phyloP scores from a whole-genome alignment of 352 stramenopile species.

The Globisporangium cylindrosporum region DNA sequence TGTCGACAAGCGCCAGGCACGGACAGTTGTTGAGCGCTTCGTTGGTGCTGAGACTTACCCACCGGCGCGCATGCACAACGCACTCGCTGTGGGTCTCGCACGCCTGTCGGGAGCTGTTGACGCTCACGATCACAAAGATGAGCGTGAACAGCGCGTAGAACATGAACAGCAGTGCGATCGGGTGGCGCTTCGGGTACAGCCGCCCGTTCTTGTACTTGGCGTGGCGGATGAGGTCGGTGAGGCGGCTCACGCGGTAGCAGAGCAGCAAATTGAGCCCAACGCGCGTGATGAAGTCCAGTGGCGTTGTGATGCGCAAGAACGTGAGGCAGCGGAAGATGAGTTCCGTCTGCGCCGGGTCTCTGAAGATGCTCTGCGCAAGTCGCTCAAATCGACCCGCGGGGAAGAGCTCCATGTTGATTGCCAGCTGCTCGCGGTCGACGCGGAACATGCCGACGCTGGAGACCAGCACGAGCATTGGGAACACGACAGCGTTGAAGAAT shows the following conservation, averaged over 20 bases:
- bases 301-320: constrained; percentile 20
- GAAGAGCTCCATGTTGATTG: constrained; percentile 34
- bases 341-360: constrained; percentile 23
- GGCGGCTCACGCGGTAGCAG: constrained; percentile 11
- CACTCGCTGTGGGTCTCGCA: constrained; percentile 11
- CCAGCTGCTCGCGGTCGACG: constrained; percentile 27
- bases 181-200: constrained; percentile 14
- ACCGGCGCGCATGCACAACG: constrained; percentile 9
- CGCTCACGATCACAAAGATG: constrained; percentile 18
- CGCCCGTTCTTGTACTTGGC: constrained; percentile 8
- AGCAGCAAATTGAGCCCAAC: constrained; percentile 18
- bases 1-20: constrained; percentile 13
- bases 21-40: constrained; percentile 15
- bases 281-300: constrained; percentile 17
- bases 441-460: constrained; percentile 33
- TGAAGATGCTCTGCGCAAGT: constrained; percentile 21
- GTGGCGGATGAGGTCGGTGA: constrained; percentile 15
- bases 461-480: constrained; percentile 28
- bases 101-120: constrained; percentile 12
- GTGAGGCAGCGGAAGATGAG: constrained; percentile 15
- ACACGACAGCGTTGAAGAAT: constrained; percentile 28
- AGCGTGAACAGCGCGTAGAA: constrained; percentile 8
- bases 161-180: constrained; percentile 12
- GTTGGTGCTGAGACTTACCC: constrained; percentile 12
- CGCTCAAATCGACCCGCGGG: constrained; percentile 29